phyloP scores from a whole-genome alignment of 106 monocot genomes.

The Xerophyta viscosa region DNA sequence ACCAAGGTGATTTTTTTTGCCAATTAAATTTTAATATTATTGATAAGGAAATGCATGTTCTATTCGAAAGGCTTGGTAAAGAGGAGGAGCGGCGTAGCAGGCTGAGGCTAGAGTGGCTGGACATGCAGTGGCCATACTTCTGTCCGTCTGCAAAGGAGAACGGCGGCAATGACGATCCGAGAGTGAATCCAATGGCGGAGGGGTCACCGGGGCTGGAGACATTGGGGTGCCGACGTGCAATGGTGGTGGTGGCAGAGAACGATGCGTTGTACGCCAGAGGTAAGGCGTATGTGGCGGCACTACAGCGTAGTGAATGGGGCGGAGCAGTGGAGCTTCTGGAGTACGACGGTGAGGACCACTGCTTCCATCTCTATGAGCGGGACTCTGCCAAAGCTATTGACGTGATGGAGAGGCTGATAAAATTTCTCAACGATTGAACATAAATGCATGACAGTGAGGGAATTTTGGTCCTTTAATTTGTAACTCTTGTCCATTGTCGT shows the following conservation, averaged over 20 bases:
- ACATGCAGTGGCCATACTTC: conserved; percentile 11
- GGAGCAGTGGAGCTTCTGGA: conserved; percentile 2
- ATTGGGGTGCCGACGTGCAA: conserved; percentile 4
- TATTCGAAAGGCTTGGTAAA: too few species aligned
- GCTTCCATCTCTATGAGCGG: neutral
- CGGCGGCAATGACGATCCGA: conserved; percentile 11
- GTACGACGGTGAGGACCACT: neutral
- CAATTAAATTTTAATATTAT: too few species aligned
- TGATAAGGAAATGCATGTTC: too few species aligned
- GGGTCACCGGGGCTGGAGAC: conserved; percentile 8
- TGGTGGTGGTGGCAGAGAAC: neutral
- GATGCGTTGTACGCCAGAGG: neutral
- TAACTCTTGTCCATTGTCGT: too few species aligned
- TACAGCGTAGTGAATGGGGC: conserved; percentile 10
- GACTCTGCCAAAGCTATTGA: neutral
- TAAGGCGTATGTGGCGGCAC: conserved; percentile 8
- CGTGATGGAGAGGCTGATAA: neutral
- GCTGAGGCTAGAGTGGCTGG: neutral
- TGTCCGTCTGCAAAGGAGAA: conserved; percentile 1
- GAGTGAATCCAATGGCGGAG: conserved; percentile 11
- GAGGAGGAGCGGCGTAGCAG: too few species aligned
- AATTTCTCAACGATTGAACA: neutral
- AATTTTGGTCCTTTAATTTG: too few species aligned
- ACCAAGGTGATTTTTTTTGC: too few species aligned
- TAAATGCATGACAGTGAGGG: too few species aligned